A percentile compares a stretch with the other conserved stretches of the same genome.
Evolutionary conservation across 1,284 basidiomycete genomes (phyloP).

Genomic region (Mycosarcoma maydis): DNA sequence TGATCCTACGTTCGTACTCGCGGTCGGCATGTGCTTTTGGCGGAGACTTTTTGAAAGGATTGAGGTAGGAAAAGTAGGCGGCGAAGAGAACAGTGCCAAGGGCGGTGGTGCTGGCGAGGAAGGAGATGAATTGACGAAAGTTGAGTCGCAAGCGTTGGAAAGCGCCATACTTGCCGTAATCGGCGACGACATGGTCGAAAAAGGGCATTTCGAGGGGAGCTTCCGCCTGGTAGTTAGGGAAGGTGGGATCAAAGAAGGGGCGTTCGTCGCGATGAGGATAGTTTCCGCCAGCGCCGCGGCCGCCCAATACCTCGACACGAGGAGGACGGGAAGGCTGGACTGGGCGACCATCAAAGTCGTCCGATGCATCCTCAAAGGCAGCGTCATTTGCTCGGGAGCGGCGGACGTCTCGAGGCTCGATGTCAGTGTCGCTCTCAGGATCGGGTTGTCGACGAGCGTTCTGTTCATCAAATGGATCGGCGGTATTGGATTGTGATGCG

Average conservation of each 20-base stretch:
- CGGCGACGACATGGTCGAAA: conserved; percentile 62
- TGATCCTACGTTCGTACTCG: conserved; percentile 65
- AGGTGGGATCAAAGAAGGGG: conserved; percentile 56
- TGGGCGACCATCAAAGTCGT: conserved; percentile 8
- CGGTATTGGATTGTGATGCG: background rate
- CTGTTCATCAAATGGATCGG: conserved; percentile 20
- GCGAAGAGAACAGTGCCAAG: conserved; percentile 48
- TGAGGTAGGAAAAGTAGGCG: conserved; percentile 58
- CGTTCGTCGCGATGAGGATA: conserved; percentile 28
- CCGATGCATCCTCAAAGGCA: conserved; percentile 19
- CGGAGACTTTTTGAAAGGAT: conserved; percentile 60
- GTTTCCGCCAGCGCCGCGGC: conserved; percentile 9
- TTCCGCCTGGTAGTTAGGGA: conserved; percentile 48
- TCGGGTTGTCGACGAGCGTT: conserved; percentile 1
- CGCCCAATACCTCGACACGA: conserved; percentile 34
- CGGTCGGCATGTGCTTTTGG: conserved; percentile 58
- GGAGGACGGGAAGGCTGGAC: conserved; percentile 18
- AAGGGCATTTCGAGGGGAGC: conserved; percentile 60
- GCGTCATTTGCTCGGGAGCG: conserved; percentile 9
- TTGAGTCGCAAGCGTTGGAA: conserved; percentile 52
- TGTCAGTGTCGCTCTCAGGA: conserved; percentile 5
- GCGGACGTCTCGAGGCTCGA: conserved; percentile 5
- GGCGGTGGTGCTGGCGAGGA: conserved; percentile 40
- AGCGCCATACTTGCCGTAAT: conserved; percentile 58
- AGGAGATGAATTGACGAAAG: conserved; percentile 58